phyloP scores from a whole-genome alignment of 2,329 filamentous ascomycete species.

The Trichophyton benhamiae region DNA sequence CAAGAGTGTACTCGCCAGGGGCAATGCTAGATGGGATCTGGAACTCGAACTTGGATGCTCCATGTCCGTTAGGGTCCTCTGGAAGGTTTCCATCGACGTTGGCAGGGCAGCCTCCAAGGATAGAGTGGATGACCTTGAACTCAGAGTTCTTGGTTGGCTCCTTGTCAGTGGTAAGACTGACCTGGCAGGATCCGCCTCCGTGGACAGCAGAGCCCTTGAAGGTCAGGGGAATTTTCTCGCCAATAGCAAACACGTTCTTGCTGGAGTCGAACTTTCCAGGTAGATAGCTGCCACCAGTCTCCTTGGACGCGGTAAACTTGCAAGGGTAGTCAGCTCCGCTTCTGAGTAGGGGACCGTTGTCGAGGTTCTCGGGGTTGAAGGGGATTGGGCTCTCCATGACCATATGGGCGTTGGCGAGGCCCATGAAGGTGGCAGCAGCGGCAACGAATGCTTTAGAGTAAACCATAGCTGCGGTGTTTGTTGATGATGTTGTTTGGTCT shows the following conservation, averaged over 20 bases:
- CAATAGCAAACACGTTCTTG: constrained; percentile 52
- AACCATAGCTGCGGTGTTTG: constrained; percentile 4
- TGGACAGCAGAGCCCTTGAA: constrained; percentile 67
- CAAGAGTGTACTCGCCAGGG: constrained; percentile 64
- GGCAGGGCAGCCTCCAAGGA: constrained; percentile 73
- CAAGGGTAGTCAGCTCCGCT: constrained; percentile 67
- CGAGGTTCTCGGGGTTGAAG: constrained; percentile 38
- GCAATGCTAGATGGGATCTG: constrained; percentile 59
- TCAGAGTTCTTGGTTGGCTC: constrained; percentile 52
- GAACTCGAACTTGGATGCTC: constrained; percentile 54
- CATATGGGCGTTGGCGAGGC: constrained; percentile 61
- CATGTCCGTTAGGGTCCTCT: constrained; percentile 31
- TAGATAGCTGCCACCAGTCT: constrained; percentile 19
- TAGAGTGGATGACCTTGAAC: constrained; percentile 85
- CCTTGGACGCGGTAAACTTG: constrained; percentile 43
- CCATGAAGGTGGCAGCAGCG: constrained; percentile 41
- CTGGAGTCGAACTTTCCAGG: constrained; percentile 36
- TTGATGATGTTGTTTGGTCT: background rate
- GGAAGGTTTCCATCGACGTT: constrained; percentile 47
- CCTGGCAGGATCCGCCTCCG: constrained; percentile 84
- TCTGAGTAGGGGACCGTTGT: constrained; percentile 53
- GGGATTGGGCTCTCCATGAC: constrained; percentile 57
- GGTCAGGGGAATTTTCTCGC: constrained; percentile 47
- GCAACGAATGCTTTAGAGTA: constrained; percentile 7
- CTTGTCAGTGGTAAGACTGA: constrained; percentile 70